Percentiles rank a stretch among this genome's conserved stretches.
Conservation (phyloP, 352 stramenopile genomes). For the Phytopythium kandeliae region DNA sequence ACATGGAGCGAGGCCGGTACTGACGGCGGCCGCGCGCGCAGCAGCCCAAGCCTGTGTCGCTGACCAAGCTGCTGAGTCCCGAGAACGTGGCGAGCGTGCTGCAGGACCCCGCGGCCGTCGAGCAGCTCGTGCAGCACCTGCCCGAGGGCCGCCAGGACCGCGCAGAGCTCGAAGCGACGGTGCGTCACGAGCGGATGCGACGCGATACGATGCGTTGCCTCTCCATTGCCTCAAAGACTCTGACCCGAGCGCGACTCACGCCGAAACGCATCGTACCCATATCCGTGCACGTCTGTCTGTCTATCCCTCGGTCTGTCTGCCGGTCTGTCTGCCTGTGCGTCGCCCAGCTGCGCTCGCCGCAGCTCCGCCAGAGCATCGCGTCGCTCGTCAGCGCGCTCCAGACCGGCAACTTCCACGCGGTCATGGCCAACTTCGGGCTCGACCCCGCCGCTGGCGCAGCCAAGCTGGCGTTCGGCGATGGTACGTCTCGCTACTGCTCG, state of each 20-base stretch:
- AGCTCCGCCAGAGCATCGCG: slow-evolving; percentile 86
- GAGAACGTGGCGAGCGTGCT: slow-evolving; percentile 58
- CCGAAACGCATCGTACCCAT: too few species aligned
- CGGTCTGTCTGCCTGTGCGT: slow-evolving; percentile 1
- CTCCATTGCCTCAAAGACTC: too few species aligned
- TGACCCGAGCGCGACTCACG: background rate
- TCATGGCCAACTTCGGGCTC: slow-evolving; percentile 89
- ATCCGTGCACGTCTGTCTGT: too few species aligned
- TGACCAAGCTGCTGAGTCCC: slow-evolving; percentile 58
- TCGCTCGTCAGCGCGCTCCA: slow-evolving; percentile 81
- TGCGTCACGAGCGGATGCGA: too few species aligned
- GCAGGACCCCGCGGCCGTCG: slow-evolving; percentile 48
- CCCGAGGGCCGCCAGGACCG: slow-evolving; percentile 75
- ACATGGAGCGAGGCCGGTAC: too few species aligned
- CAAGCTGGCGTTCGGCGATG: slow-evolving; percentile 81
- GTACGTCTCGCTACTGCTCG: slow-evolving; percentile 23
- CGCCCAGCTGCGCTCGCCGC: slow-evolving; percentile 63
- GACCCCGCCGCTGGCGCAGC: slow-evolving; percentile 64
- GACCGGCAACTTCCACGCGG: slow-evolving; percentile 87
- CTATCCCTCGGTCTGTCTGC: too few species aligned
- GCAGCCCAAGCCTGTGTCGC: slow-evolving; percentile 51
- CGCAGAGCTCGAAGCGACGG: slow-evolving; percentile 70
- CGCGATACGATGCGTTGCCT: too few species aligned
- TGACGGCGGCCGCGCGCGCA: slow-evolving; percentile 6
- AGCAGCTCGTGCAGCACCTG: slow-evolving; percentile 60